phyloP scores from a whole-genome alignment of 768 basidiomycete species.

The Termitomyces sp. region DNA sequence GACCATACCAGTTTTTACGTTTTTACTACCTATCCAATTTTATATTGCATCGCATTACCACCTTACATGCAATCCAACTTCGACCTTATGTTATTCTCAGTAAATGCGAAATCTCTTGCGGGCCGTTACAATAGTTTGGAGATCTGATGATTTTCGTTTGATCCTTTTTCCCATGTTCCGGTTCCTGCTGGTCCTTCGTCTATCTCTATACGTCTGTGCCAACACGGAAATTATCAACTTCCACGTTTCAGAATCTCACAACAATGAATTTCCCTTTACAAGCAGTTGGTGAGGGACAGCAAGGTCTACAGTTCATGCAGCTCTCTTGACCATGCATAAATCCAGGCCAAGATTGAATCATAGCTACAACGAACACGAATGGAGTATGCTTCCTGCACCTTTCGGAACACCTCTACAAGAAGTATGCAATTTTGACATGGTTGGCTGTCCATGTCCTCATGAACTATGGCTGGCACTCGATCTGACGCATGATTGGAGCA shows the following conservation, averaged over 20 bases:
- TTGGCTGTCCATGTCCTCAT: slow-evolving; percentile 26
- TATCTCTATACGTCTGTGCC: slow-evolving; percentile 24
- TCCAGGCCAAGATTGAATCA: slow-evolving; percentile 35
- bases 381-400: slow-evolving; percentile 36
- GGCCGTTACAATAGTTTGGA: neutral
- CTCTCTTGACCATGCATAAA: neutral
- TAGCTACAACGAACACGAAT: slow-evolving; percentile 25
- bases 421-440: slow-evolving; percentile 27
- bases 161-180: neutral
- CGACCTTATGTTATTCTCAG: no score
- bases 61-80: neutral
- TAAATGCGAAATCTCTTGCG: neutral
- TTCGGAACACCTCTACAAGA: slow-evolving; percentile 27
- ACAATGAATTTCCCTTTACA: slow-evolving; percentile 15
- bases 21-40: neutral
- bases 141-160: neutral
- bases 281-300: slow-evolving; percentile 22
- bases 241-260: slow-evolving; percentile 21
- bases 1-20: neutral
- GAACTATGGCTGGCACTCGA: slow-evolving; percentile 45
- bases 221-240: slow-evolving; percentile 71
- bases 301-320: neutral
- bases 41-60: neutral
- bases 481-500: slow-evolving; percentile 35
- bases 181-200: neutral